Base-by-base conservation (phyloP, 2,329 filamentous ascomycete genomes). In the Ophiostoma perfectum region DNA sequence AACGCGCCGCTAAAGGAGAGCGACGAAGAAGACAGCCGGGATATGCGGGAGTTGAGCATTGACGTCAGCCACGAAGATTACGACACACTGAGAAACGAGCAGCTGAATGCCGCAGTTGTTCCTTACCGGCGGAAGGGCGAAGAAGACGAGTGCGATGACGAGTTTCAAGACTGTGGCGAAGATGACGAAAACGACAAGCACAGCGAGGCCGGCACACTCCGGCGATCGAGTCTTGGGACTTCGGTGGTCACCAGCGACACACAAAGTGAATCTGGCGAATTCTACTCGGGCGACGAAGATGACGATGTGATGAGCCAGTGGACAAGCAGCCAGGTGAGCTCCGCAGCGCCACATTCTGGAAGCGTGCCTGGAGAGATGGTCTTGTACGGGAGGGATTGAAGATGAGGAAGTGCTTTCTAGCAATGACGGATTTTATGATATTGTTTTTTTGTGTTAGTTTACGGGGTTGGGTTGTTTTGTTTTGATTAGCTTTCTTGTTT, bases 131-230 rank as follows among this genome's bases (percentile, higher is more conserved):
- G 66, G 45, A 38, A 27, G 3, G 60, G 47, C 16, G 42, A 18
- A 14, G 60, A 18, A 16, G 39, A 18, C 16, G 60, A 42, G 39
- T 42, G 18, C 58, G 58, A 41, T 41, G 58, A 62, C 14, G 58
- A 41, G 0, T 67, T 62, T n/a, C 64, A 69, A 16, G 8, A 72
- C 0, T 74, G 71, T 6, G 69, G 62, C 18, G 70, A 70, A 6
- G 68, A 67, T 5, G 72, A 70, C 2, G 73, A 73, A 7, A 80
- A 79, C 38, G 77, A 77, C 39, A 76, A 74, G 6, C 78, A 76
- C 8, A 87, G 83, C 73, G 86, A 90, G 45, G 76, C 78, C 1
- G 81, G 80, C 36, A 85, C 81, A 5, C 75, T 84, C 69, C 78
- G 84, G 58, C 77, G 82, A 68, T 80, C 78, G 55, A 84, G 82